Evolutionary conservation across 2,329 filamentous ascomycete genomes (phyloP), one percentile per base, ranked within the genome.

Genomic region (Apiospora koreana): DNA sequence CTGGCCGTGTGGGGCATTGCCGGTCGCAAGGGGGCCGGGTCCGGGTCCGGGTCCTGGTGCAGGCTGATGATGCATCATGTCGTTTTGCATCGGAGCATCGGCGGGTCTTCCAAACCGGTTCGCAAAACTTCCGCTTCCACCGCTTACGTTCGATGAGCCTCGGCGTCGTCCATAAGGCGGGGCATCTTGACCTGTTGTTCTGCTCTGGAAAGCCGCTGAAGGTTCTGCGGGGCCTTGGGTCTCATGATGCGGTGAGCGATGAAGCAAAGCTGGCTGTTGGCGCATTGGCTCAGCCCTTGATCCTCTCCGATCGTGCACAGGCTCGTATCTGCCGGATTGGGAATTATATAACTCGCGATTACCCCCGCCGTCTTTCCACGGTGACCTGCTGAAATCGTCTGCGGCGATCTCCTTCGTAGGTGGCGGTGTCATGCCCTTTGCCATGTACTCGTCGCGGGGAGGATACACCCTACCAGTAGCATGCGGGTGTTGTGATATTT

Each of bases 241-340:
- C 25, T 93, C 90, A 65, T 88, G 84, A 46, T 88, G 87, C 4
- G 86, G 82, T 25, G 92, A 88, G 65, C 95, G 87, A 78, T 98
- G 95, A 64, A 98, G 82, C 10, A 98, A 83, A 18, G 94, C 88
- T 31, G 94, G 92, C 73, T 95, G 92, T 66, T 93, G 89, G 70
- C 89, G 86, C 72, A 88, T 86, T 69, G 85, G 82, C 68, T 96
- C 93, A 69, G 90, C 88, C 68, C 92, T 89, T 41, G 92, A 90
- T 23, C 89, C 89, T 73, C 94, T 90, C 46, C 94, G 91, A 72
- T 97, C 94, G 68, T 88, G 85, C 3, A 95, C 95, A 21, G 95
- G 94, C 79, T 98, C 95, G 75, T 97, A 97, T 67, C 94, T 92
- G 23, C 95, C 95, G 69, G 94, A 97, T 69, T 97, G 93, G n/a